Conservation (phyloP, 495 filamentous ascomycete genomes). For the Penicillium tannophilum region DNA sequence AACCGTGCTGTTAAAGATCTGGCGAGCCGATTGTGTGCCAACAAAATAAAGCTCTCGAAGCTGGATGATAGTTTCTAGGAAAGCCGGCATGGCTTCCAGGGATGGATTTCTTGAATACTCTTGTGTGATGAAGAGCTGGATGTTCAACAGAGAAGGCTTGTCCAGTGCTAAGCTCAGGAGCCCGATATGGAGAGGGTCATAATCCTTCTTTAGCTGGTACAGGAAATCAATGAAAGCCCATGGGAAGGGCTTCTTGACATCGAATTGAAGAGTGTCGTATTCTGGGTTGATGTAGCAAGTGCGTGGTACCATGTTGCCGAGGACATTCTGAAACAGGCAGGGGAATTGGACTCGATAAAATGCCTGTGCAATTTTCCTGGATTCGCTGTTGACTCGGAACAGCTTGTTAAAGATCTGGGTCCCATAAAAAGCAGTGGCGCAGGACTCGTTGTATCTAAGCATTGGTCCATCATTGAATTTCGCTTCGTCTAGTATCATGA, state of each 20-base stretch:
- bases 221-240: not conserved
- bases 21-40: not conserved
- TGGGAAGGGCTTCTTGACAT: not conserved
- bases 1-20: not conserved
- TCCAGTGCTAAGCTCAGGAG: not conserved
- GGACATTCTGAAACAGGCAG: not conserved
- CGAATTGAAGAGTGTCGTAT: not conserved
- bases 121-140: not conserved
- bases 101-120: not conserved
- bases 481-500: not conserved
- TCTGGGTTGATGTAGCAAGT: constrained; percentile 3
- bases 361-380: not conserved
- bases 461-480: not conserved
- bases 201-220: not conserved
- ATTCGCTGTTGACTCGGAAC: constrained; percentile 1
- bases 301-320: not conserved
- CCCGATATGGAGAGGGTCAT: not conserved
- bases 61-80: not conserved
- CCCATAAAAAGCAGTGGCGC: not conserved
- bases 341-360: constrained; percentile 2
- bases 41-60: not conserved
- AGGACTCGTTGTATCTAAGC: not conserved
- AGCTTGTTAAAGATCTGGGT: not conserved
- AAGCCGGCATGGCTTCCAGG: not conserved
- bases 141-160: not conserved